These are phyloP conservation scores for Candida taoyuanica DNA, from an alignment of 805 yeast species.

Conservation along the genomic window DNA sequence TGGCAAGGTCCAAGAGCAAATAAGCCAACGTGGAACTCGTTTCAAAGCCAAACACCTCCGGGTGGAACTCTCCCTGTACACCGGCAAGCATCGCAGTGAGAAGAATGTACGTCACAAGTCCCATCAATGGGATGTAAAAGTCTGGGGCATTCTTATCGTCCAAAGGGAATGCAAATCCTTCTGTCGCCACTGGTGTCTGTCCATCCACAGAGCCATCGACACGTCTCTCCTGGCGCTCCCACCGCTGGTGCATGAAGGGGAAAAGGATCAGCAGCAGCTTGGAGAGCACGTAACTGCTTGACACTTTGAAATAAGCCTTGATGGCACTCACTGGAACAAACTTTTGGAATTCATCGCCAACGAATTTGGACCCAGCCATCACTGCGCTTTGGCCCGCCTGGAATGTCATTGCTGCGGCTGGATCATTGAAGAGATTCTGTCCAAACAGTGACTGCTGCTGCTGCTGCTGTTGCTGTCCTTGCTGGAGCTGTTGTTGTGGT, in stretches of 20 bases:
- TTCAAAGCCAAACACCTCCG: slow-evolving; percentile 83
- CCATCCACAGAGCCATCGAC: slow-evolving; percentile 29
- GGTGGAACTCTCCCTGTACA: slow-evolving; percentile 83
- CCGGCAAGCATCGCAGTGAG: slow-evolving; percentile 85
- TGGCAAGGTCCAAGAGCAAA: slow-evolving; percentile 65
- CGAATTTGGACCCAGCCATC: slow-evolving; percentile 71
- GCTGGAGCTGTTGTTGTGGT: slow-evolving; percentile 22
- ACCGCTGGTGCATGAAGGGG: slow-evolving; percentile 81
- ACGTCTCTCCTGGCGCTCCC: slow-evolving; percentile 56
- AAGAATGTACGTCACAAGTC: slow-evolving; percentile 80
- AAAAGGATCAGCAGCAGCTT: slow-evolving; percentile 72
- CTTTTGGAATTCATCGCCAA: slow-evolving; percentile 56
- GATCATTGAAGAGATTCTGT: slow-evolving; percentile 60
- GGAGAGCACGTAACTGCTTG: slow-evolving; percentile 76
- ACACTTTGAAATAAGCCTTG: slow-evolving; percentile 86
- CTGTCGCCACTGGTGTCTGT: slow-evolving; percentile 11
- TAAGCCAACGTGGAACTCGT: slow-evolving; percentile 85
- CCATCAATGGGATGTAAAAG: slow-evolving; percentile 92
- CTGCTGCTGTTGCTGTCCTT: slow-evolving; percentile 20
- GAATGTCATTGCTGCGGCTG: slow-evolving; percentile 78
- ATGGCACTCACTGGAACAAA: slow-evolving; percentile 50
- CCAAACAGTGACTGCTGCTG: slow-evolving; percentile 8
- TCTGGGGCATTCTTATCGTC: slow-evolving; percentile 95
- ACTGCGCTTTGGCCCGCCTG: slow-evolving; percentile 86
- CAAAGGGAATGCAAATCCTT: slow-evolving; percentile 63